phyloP scores from a whole-genome alignment of 306 rosid species.

The Datisca glomerata region DNA sequence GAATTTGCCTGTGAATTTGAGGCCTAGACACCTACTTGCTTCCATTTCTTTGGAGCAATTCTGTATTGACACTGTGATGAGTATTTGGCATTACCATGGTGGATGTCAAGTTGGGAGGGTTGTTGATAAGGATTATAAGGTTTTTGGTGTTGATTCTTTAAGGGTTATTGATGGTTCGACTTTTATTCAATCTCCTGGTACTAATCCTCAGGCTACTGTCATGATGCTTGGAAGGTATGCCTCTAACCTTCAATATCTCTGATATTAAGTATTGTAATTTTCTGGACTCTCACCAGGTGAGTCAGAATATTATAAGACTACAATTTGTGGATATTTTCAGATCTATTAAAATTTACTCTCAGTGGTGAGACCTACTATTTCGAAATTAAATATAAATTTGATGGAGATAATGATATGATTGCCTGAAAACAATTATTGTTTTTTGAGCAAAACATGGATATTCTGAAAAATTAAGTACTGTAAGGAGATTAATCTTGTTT shows the following conservation, averaged over 20 bases:
- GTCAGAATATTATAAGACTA: no score
- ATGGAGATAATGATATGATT: no score
- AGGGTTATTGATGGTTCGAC: constrained; percentile 83
- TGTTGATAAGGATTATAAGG: constrained; percentile 45
- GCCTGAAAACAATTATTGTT: no score
- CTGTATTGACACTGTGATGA: constrained; percentile 61
- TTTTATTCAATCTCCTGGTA: constrained; percentile 45
- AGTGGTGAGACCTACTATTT: no score
- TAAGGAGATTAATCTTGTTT: no score
- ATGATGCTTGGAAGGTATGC: constrained; percentile 85
- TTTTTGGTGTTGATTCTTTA: constrained; percentile 43
- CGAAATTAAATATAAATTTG: no score
- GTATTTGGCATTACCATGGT: constrained; percentile 83
- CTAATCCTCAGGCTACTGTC: constrained; percentile 77
- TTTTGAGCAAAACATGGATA: no score
- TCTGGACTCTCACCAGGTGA: no score
- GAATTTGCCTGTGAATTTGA: constrained; percentile 33
- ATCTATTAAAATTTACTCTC: no score
- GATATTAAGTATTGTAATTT: no score
- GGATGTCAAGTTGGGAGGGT: constrained; percentile 61
- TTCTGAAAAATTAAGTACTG: no score
- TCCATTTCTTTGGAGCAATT: constrained; percentile 44
- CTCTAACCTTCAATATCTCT: no score
- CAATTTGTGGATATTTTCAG: neutral
- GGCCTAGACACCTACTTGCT: constrained; percentile 39